Percentiles rank a stretch among this genome's conserved stretches.
Evolutionary conservation across 1,139 yeast genomes (phyloP).

Genomic region (Debaryomyces psychrophilus): DNA sequence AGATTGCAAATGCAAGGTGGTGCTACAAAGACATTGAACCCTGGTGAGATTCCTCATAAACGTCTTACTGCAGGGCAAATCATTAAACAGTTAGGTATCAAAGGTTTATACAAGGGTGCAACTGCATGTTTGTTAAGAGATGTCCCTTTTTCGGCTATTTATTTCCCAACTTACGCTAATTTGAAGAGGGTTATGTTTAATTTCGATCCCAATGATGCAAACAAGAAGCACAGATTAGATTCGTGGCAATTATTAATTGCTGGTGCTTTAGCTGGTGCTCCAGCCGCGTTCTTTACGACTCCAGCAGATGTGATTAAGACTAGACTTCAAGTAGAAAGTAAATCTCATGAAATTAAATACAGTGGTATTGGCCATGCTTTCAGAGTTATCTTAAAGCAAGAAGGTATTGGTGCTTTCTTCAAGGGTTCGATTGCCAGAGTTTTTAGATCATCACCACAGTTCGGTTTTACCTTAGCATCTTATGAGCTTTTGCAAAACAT

Average conservation of each 20-base stretch:
- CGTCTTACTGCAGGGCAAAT: constrained; percentile 68
- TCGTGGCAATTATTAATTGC: constrained; percentile 83
- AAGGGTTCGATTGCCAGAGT: constrained; percentile 97
- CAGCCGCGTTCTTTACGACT: constrained; percentile 94
- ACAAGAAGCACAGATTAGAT: constrained; percentile 57
- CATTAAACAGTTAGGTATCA: constrained; percentile 75
- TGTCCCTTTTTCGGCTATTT: constrained; percentile 95
- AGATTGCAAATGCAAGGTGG: constrained; percentile 92
- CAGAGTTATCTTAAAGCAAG: constrained; percentile 72
- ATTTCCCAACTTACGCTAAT: constrained; percentile 96
- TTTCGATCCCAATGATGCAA: constrained; percentile 69
- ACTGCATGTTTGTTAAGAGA: constrained; percentile 91
- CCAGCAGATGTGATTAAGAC: constrained; percentile 98
- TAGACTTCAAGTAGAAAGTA: constrained; percentile 84
- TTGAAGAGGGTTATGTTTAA: constrained; percentile 80
- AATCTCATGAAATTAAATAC: constrained; percentile 76
- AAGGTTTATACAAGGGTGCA: constrained; percentile 91
- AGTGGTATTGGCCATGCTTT: constrained; percentile 79
- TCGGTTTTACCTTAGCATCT: constrained; percentile 95
- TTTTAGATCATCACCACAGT: constrained; percentile 94
- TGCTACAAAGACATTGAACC: constrained; percentile 40
- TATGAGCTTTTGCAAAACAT: constrained; percentile 74
- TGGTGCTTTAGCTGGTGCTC: constrained; percentile 98
- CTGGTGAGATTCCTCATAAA: constrained; percentile 52
- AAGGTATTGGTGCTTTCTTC: constrained; percentile 78